Evolutionary conservation across 208 protist genomes (phyloP), one percentile per base, ranked within the genome.

Genomic region (Zelonia costaricensis): DNA sequence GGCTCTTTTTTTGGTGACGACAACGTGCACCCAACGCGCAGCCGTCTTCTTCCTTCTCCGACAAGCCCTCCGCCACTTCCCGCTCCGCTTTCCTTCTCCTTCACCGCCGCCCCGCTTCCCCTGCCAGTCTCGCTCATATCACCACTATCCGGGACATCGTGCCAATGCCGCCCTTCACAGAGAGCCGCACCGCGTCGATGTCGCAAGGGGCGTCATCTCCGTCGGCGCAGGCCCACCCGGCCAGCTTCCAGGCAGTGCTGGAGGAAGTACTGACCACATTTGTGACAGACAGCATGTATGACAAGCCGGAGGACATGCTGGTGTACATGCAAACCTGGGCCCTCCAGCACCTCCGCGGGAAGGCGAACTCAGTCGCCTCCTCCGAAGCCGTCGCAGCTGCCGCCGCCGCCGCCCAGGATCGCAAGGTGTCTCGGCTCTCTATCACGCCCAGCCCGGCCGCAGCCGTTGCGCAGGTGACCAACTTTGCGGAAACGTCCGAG

Each of bases 311-410:
- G 22, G 46, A 83, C 49, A 61, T 89, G 5, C 70, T 80, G 15
- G 51, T 44, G 25, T 89, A 78, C 62, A 64, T 89, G 59, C 53
- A 36, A 10, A 16, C 42, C 5, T 89, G 82, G 82, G 82, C 75
- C 2, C 63, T 20, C 31, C 52, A 57, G 44, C 62, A 68, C 33
- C 36, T 65, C 44, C 46, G 48, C 6, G 46, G 8, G 16, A 51
- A 10, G 30, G 5, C 36, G 2, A 40, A 39, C n/a, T n/a, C n/a
- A n/a, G n/a, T n/a, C n/a, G n/a, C n/a, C n/a, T n/a, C n/a, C n/a
- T n/a, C n/a, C n/a, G n/a, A n/a, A n/a, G n/a, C n/a, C n/a, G n/a
- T n/a, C n/a, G 20, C 16, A 4, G 16, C 3, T 27, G 33, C 20
- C 2, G 18, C 18, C 7, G 20, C 33, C 36, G 30, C 33, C 12